phyloP scores from a whole-genome alignment of 2,329 filamentous ascomycete genomes.

The Biscogniauxia sp. region DNA sequence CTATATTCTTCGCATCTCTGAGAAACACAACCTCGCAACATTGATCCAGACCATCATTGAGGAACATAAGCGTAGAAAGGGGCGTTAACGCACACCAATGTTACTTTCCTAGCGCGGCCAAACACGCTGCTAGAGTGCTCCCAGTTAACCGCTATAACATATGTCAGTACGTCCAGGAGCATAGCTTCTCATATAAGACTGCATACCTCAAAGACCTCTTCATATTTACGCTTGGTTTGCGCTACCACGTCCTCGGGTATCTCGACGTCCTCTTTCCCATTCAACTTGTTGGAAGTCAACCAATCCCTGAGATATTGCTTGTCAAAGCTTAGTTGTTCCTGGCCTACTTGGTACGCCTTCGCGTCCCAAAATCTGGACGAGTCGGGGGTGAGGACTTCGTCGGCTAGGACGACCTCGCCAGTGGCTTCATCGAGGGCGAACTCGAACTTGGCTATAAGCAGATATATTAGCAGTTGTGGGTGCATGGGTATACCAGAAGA shows the following conservation, averaged over 20 bases:
- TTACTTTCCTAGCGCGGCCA: too few species aligned
- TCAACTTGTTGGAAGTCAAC: conserved; percentile 49
- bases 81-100: too few species aligned
- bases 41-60: too few species aligned
- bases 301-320: conserved; percentile 86
- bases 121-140: too few species aligned
- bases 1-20: too few species aligned
- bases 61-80: too few species aligned
- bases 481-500: background rate
- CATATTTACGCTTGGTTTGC: background rate
- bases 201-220: background rate
- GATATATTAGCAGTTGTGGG: background rate
- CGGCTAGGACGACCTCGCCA: conserved; percentile 69
- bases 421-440: conserved; percentile 54
- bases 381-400: conserved; percentile 80
- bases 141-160: too few species aligned
- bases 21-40: too few species aligned
- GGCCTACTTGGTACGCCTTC: conserved; percentile 64
- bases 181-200: too few species aligned
- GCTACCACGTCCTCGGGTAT: background rate
- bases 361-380: conserved; percentile 83
- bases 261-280: background rate
- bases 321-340: conserved; percentile 78
- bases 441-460: conserved; percentile 43
- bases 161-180: too few species aligned